Evolutionary conservation across 371 early-diverging fungal genomes (phyloP), one percentile per base, ranked within the genome.

Genomic region (Furculomyces boomerangus): DNA sequence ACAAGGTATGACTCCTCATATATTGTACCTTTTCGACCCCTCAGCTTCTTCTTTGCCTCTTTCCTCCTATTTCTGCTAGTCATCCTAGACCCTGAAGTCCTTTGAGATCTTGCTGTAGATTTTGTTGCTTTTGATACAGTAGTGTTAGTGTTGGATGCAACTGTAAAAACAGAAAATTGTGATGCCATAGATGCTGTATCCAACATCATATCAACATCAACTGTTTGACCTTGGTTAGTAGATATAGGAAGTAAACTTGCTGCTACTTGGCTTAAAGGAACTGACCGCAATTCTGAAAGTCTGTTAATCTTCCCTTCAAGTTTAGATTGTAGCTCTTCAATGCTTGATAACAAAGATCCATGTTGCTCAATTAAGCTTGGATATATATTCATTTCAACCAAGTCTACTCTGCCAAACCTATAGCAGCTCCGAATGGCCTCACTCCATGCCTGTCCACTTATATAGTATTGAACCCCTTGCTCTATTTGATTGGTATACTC

Each of bases 131-230:
- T 71, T 14, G 78, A 74, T 3, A 71, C 68, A 26, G 72, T 71
- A 1, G 78, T 73, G 48, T 39, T 32, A 18, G 76, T 62, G 26
- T 75, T 68, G 10, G 83, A 74, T 29, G 76, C 71, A 5, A 78
- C 77, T 18, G 87, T 86, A 57, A 81, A 80, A 31, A 79, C 76
- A 49, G 86, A 84, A 60, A 85, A 83, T 49, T 82, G 80, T 60
- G 87, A 88, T 41, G 82, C 83, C 87, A 90, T 86, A 14, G 90
- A 86, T 1, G 90, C 84, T 0, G 93, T 89, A 58, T 91, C 92
- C 0, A 89, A 88, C 71, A 88, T 81, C 75, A 88, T 78, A 58
- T 94, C 95, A n/a, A 90, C 76, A 57, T 90, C 90, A 26, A 80
- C 56, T 30, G 73, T 57, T 41, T 77, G 81, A 50, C 82, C 83